Percentiles rank a stretch among this genome's conserved stretches.
phyloP scores from a whole-genome alignment of 1,284 basidiomycete species.

The Veloboletus limbatus region DNA sequence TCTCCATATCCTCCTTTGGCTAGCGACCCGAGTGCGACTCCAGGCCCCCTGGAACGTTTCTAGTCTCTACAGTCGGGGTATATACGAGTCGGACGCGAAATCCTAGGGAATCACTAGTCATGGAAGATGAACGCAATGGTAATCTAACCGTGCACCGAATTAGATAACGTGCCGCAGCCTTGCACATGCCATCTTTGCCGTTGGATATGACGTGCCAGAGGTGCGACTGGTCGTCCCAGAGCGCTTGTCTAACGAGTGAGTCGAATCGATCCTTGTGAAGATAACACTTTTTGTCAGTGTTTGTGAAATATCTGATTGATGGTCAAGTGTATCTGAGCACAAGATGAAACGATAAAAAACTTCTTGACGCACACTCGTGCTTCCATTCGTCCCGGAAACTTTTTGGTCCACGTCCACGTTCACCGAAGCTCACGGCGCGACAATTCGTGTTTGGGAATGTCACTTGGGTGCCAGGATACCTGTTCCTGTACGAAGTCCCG shows the following conservation, averaged over 20 bases:
- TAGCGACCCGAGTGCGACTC: conserved; percentile 15
- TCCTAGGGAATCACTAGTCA: conserved; percentile 4
- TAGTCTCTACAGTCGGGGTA: conserved; percentile 12
- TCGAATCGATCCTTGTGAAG: conserved; percentile 19
- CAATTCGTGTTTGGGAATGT: conserved; percentile 19
- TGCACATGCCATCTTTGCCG: conserved; percentile 14
- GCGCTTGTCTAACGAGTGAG: conserved; percentile 6
- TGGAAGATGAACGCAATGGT: not conserved
- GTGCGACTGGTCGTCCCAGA: conserved; percentile 18
- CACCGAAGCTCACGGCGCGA: conserved; percentile 18
- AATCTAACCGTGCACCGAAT: conserved; percentile 17
- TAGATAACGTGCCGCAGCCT: conserved; percentile 12
- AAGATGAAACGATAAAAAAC: not conserved
- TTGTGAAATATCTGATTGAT: conserved; percentile 14
- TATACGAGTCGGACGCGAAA: conserved; percentile 15
- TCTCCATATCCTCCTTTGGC: conserved; percentile 19
- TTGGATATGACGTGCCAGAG: conserved; percentile 12
- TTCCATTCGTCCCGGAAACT: conserved; percentile 15
- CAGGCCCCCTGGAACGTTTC: conserved; percentile 11
- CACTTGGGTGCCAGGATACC: conserved; percentile 20
- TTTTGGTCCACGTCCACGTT: conserved; percentile 23
- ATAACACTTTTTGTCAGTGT: conserved; percentile 11
- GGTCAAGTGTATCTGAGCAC: not conserved
- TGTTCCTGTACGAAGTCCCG: conserved; percentile 21
- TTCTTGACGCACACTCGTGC: conserved; percentile 2